phyloP scores from a whole-genome alignment of 345 rosid species.

The Boechera divaricarpa region DNA sequence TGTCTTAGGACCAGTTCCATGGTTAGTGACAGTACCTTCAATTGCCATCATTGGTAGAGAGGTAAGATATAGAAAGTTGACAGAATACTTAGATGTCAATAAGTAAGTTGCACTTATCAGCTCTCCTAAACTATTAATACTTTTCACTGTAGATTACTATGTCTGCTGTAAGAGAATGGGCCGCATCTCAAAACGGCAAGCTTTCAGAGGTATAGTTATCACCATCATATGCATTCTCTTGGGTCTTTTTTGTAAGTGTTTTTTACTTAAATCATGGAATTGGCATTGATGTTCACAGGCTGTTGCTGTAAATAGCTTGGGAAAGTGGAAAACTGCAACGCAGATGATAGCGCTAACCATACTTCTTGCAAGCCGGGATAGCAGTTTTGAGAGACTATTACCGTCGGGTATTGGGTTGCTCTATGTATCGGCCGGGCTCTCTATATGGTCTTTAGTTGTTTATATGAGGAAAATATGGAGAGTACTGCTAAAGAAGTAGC shows the following conservation, averaged over 20 bases:
- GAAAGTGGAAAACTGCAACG: slow-evolving; percentile 98
- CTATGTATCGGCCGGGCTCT: slow-evolving; percentile 90
- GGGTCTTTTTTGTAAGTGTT: background rate
- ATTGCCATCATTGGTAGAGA: slow-evolving; percentile 94
- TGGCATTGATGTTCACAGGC: slow-evolving; percentile 58
- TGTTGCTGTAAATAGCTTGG: slow-evolving; percentile 96
- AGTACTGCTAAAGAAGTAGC: slow-evolving; percentile 63
- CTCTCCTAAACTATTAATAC: slow-evolving; percentile 1
- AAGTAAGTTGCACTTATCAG: background rate
- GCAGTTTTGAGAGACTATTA: slow-evolving; percentile 69
- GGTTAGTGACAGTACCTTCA: slow-evolving; percentile 88
- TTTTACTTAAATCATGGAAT: background rate
- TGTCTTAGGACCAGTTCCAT: slow-evolving; percentile 66
- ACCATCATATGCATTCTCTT: background rate
- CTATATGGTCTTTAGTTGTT: slow-evolving; percentile 86
- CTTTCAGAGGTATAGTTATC: slow-evolving; percentile 71
- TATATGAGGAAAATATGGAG: slow-evolving; percentile 84
- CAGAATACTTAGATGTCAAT: slow-evolving; percentile 6
- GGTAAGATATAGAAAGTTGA: slow-evolving; percentile 53
- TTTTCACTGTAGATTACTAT: slow-evolving; percentile 77
- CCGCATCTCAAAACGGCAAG: slow-evolving; percentile 87
- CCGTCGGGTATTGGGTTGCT: slow-evolving; percentile 81
- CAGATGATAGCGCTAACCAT: slow-evolving; percentile 94
- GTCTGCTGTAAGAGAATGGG: slow-evolving; percentile 99
- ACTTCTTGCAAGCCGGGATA: slow-evolving; percentile 84